phyloP scores from a whole-genome alignment of 2,329 filamentous ascomycete genomes.

The Calonectria naviculata region DNA sequence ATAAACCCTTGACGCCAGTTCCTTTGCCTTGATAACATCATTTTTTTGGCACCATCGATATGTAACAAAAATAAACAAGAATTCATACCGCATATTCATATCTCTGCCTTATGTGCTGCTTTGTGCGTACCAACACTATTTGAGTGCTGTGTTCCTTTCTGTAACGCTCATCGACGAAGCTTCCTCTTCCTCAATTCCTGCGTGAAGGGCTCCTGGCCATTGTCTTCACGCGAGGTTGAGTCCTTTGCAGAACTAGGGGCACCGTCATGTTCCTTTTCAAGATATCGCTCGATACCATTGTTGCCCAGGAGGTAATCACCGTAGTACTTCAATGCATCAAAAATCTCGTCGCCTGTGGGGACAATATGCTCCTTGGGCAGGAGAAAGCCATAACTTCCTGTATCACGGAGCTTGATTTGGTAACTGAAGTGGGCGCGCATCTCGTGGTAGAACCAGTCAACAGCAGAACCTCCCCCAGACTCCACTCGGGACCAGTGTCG shows the following conservation, averaged over 20 bases:
- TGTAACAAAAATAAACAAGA: conserved; percentile 7
- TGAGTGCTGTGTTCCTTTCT: not conserved
- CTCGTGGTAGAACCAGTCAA: conserved; percentile 97
- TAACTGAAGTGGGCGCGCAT: conserved; percentile 86
- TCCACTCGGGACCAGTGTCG: conserved; percentile 66
- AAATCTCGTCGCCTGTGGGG: conserved; percentile 88
- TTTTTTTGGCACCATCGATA: conserved; percentile 14
- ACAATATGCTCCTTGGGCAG: conserved; percentile 88
- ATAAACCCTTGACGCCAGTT: conserved; percentile 31
- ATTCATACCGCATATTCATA: conserved; percentile 22
- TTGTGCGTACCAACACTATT: conserved; percentile 6
- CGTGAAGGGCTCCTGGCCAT: conserved; percentile 16
- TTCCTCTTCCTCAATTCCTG: conserved; percentile 46
- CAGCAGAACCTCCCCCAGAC: conserved; percentile 82
- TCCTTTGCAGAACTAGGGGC: conserved; percentile 17
- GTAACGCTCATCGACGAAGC: conserved; percentile 38
- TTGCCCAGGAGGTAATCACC: conserved; percentile 82
- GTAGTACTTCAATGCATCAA: conserved; percentile 85
- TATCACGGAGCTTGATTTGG: conserved; percentile 94
- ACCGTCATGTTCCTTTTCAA: conserved; percentile 36
- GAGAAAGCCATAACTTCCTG: conserved; percentile 93
- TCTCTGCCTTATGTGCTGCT: conserved; percentile 17
- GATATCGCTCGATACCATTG: conserved; percentile 69
- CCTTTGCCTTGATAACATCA: not conserved
- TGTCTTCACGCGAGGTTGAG: conserved; percentile 18